phyloP scores from a whole-genome alignment of 352 stramenopile species.

The Bremia lactucae region DNA sequence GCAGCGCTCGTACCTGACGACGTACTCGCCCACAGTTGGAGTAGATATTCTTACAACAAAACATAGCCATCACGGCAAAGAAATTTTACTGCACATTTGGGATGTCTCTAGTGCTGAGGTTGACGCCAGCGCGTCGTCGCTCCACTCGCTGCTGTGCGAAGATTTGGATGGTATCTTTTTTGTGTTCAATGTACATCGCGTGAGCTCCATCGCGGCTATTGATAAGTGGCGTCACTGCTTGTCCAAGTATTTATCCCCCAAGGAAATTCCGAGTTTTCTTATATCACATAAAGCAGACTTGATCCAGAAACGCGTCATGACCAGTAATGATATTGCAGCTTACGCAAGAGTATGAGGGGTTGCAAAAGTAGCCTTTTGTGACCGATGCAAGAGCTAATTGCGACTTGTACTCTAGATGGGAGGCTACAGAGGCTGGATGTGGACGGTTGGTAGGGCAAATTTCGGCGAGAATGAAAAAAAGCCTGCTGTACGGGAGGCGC shows the following conservation, averaged over 20 bases:
- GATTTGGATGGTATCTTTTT: conserved; percentile 79
- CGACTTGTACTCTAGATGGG: conserved; percentile 22
- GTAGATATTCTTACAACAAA: conserved; percentile 54
- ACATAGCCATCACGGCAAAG: conserved; percentile 32
- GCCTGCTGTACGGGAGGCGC: conserved; percentile 53
- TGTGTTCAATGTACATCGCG: conserved; percentile 81
- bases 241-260: conserved; percentile 60
- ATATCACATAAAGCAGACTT: conserved; percentile 77
- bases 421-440: conserved; percentile 77
- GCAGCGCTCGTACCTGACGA: conserved; percentile 53
- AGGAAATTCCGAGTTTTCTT: conserved; percentile 69
- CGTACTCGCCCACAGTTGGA: conserved; percentile 67
- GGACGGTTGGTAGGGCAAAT: conserved; percentile 61
- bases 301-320: conserved; percentile 80
- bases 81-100: conserved; percentile 60
- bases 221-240: conserved; percentile 77
- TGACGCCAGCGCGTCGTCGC: conserved; percentile 41
- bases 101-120: conserved; percentile 71
- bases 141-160: conserved; percentile 66
- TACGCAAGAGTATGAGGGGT: conserved; percentile 33
- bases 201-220: conserved; percentile 76
- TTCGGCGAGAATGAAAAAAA: conserved; percentile 81
- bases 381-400: background rate
- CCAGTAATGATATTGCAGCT: conserved; percentile 72
- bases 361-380: background rate